Evolutionary conservation across 257 asterid species (phyloP), one percentile per base, ranked within the genome.

Genomic region (Solanum appendiculatum): DNA sequence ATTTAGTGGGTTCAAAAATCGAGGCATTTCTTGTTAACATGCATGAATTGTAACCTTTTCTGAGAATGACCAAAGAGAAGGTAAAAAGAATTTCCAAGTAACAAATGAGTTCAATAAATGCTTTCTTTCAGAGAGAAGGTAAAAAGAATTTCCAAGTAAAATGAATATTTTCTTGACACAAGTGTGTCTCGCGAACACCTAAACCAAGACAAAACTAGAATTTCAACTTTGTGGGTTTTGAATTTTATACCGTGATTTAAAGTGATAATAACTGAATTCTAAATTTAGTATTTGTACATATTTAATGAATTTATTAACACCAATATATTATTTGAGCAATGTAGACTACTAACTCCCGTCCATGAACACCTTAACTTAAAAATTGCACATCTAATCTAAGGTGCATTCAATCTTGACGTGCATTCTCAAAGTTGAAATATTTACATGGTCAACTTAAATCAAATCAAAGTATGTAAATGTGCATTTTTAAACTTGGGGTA

Each of bases 291-390:
- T 54, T 20, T 54, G 0, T 54, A 54, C 1, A 54, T 54, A 7
- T 7, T 7, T 54, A 54, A 54, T 54, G 63, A 0, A 20, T 54
- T 54, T 54, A 54, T 6, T 54, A 0, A 54, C 2, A 18, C 25
- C 0, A 54, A 20, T 20, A 54, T 54, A 54, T 0, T 20, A 0
- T 54, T 48, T 54, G 63, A 54, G 2, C 63, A 54, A 6, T 18
- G 4, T 0, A 54, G 11, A 4, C 11, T 51, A 54, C 0, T 54
- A 54, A 2, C 0, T 18, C 0, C 0, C 0, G 25, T 54, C 4
- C 25, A 1, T 7, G 12, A 68, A 68, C 23, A 15, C 39, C 2
- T 13, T 29, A 66, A 27, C 74, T 25, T 64, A 25, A 64, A 2
- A 8, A 58, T 23, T 23, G 29, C 8, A 12, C 72, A 1, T 63